Base-by-base conservation (phyloP, 2,329 filamentous ascomycete genomes). In the Cordyceps fumosorosea region DNA sequence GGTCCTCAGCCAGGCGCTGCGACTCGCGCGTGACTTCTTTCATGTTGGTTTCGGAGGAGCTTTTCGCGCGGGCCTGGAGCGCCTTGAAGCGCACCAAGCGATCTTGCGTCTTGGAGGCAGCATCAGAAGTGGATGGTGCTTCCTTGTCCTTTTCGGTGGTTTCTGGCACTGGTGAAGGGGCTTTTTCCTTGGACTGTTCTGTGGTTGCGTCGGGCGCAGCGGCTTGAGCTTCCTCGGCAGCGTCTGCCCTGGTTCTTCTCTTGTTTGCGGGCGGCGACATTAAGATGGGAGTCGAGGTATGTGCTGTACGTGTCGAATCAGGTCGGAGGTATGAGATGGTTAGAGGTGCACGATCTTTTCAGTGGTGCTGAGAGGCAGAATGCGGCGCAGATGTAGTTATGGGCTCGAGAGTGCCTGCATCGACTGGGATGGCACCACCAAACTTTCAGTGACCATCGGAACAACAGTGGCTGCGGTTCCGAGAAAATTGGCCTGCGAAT, bases 1-100 rank as follows among this genome's bases (percentile, higher is more conserved):
- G 90, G 71, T 96, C 91, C 29, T 87, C 87, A 3, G 89, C 84
- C 56, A 92, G 80, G 48, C 91, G 87, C 70, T 93, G 89, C 18
- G 90, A 89, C 77, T 96, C 93, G 55, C 87, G 86, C 34, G 89
- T 89, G 8, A 91, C 91, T 74, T 93, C 93, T 72, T 91, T 89
- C 66, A 96, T 78, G 71, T 96, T 98, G 65, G 83, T 85, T 71
- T 86, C 81, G 1, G 87, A 83, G 0, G 87, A 89, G 63, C 82
- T 80, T 80, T 92, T 87, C 56, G 89, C 89, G 69, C 91, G 89
- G 29, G 89, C 89, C 76, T 96, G 87, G 18, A 97, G 85, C 3
- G 90, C 89, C 73, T 92, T 93, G 80, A 97, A 97, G 66, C 90
- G 87, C 56, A 90, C 90, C 75, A 87, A 79, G 62, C 91, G 86